Evolutionary conservation across 495 filamentous ascomycete species (phyloP).

Genomic region (Penicillium coffeae): DNA sequence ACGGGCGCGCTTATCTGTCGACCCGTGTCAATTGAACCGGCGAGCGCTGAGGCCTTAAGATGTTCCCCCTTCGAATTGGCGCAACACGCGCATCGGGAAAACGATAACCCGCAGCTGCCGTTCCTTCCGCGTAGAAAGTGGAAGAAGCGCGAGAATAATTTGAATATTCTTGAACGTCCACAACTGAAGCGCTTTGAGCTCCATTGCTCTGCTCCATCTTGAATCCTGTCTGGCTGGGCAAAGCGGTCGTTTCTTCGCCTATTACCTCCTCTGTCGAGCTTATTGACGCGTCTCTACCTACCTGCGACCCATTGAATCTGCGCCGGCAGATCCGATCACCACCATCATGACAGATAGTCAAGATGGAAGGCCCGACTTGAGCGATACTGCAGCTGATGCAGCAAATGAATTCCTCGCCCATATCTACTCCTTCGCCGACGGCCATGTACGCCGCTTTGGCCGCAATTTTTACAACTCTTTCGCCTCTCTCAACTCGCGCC

Average conservation of each 20-base stretch:
- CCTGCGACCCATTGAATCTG: not conserved
- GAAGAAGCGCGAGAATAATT: not conserved
- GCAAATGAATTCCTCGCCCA: constrained; percentile 34
- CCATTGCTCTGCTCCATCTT: not conserved
- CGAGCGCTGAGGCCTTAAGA: too few relatives aligned
- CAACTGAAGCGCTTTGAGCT: not conserved
- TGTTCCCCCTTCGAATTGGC: too few relatives aligned
- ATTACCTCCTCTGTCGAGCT: too few relatives aligned
- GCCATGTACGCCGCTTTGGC: constrained; percentile 34
- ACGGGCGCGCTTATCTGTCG: too few relatives aligned
- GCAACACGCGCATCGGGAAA: constrained; percentile 13
- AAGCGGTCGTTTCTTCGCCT: too few relatives aligned
- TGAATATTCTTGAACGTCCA: not conserved
- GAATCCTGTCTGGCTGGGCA: not conserved
- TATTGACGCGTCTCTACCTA: too few relatives aligned
- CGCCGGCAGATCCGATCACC: not conserved
- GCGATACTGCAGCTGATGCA: constrained; percentile 27
- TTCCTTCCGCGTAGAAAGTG: constrained; percentile 2
- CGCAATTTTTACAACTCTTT: constrained; percentile 56
- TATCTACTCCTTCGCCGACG: constrained; percentile 26
- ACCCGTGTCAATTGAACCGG: too few relatives aligned
- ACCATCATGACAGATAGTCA: constrained; percentile 1
- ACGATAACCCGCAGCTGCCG: constrained; percentile 8
- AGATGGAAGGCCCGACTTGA: constrained; percentile 13
- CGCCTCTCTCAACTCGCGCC: constrained; percentile 46